phyloP scores from a whole-genome alignment of 2,329 filamentous ascomycete genomes.

The Fusarium bulbicola region DNA sequence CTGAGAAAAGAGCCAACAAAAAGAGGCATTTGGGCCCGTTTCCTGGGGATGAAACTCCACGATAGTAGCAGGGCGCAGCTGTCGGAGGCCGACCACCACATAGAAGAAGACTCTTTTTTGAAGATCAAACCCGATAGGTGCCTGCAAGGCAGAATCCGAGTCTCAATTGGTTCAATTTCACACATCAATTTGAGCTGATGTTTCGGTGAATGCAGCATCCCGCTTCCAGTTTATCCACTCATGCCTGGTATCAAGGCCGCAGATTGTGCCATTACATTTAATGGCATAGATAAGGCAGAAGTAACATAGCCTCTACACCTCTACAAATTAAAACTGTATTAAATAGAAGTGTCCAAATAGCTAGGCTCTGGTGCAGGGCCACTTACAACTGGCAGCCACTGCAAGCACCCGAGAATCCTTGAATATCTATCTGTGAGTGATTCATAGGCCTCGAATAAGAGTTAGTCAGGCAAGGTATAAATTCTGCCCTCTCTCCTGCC shows the following conservation, averaged over 20 bases:
- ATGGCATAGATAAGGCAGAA: background rate
- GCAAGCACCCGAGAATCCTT: background rate
- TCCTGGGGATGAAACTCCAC: background rate
- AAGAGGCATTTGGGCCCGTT: background rate
- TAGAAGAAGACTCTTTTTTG: background rate
- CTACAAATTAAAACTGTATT: background rate
- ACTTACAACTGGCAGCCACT: background rate
- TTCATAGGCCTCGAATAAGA: background rate
- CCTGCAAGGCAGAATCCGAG: background rate
- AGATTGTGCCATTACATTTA: background rate
- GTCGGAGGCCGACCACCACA: background rate
- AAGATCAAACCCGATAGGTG: background rate
- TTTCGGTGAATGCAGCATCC: background rate
- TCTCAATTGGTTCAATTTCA: background rate
- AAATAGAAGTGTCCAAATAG: background rate
- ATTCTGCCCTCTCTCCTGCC: background rate
- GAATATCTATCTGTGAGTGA: background rate
- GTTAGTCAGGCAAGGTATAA: background rate
- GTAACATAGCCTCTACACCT: background rate
- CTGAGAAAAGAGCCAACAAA: background rate
- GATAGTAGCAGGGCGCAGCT: background rate
- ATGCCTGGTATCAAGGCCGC: background rate
- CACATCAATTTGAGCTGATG: rapidly evolving
- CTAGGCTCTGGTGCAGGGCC: background rate
- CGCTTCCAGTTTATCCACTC: background rate